phyloP scores from a whole-genome alignment of 2,329 filamentous ascomycete genomes.

The Calonectria pteridis region DNA sequence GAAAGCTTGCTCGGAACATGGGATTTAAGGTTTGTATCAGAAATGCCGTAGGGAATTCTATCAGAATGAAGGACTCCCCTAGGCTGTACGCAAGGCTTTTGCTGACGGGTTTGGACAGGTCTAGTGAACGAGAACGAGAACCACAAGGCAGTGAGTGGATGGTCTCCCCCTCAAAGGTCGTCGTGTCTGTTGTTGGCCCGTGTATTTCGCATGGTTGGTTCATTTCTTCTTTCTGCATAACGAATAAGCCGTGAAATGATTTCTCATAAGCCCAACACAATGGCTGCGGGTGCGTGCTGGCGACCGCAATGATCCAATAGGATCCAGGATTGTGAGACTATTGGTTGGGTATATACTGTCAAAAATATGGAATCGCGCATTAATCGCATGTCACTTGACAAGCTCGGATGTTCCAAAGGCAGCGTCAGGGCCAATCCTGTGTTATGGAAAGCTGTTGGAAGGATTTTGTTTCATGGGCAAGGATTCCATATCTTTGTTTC shows the following conservation, averaged over 20 bases:
- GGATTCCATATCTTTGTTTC: background rate
- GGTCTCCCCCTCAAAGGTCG: background rate
- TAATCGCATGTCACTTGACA: conserved; percentile 2
- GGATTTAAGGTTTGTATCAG: background rate
- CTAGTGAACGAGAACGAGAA: background rate
- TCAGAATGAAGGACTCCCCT: too few relatives aligned
- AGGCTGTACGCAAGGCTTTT: background rate
- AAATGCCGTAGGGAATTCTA: background rate
- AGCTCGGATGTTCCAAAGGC: background rate
- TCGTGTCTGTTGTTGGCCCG: background rate
- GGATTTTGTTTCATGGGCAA: background rate
- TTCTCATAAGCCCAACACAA: background rate
- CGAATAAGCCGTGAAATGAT: background rate
- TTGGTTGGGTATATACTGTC: background rate
- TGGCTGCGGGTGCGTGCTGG: background rate
- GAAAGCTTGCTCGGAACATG: background rate
- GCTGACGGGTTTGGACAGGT: background rate
- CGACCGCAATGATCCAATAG: background rate
- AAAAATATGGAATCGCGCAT: conserved; percentile 5
- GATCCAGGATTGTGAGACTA: background rate
- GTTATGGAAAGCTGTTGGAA: background rate
- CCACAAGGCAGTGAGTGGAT: background rate
- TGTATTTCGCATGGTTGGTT: background rate
- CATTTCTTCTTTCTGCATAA: background rate
- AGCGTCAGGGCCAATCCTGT: background rate